Evolutionary conservation across 2,329 filamentous ascomycete genomes (phyloP), one percentile per base, ranked within the genome.

Genomic region (Ilyonectria mors-panacis): DNA sequence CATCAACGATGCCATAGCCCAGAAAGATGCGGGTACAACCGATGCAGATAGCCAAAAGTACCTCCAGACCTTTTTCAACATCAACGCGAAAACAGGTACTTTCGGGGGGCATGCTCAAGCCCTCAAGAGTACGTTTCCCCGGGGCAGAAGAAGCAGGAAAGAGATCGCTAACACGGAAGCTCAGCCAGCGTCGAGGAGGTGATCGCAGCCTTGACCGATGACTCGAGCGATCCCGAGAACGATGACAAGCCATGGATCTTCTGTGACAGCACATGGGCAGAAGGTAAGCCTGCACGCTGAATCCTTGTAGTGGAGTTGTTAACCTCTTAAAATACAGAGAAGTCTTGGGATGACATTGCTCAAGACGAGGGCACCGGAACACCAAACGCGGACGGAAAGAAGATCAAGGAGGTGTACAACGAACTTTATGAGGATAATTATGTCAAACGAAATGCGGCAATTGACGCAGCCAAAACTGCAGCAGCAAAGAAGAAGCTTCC

Each of bases 61-160:
- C 17, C 35, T 57, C 21, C 2, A n/a, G 33, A 57, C 54, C 17
- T 57, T 42, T 23, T 57, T 57, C 54, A 26, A 26, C 15, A 42
- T 57, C 6, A 26, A 19, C 35, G 35, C 15, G 35, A 39, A 39
- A 15, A 15, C 35, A 39, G 12, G 35, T 39, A 6, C 10, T 39
- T 15, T 15, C 35, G 35, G 33, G 33, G 33, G 33, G 33, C 33
- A 35, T 35, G 33, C 33, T 35, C 33, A 35, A 35, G 33, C 33
- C 33, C 33, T 35, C 33, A 35, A 35, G 33, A 35, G 33, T 35
- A 35, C 33, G 5, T 35, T 35, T 35, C 33, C 33, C 33, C 33
- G 33, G 33, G 33, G 33, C 33, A 35, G 33, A 35, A 35, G 33
- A 35, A 35, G 33, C 33, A 35, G 33, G 33, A 35, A 35, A 35